Percentiles rank a stretch among this genome's conserved stretches.
Conservation (phyloP, 208 protist species). For the Leishmania arabica region DNA sequence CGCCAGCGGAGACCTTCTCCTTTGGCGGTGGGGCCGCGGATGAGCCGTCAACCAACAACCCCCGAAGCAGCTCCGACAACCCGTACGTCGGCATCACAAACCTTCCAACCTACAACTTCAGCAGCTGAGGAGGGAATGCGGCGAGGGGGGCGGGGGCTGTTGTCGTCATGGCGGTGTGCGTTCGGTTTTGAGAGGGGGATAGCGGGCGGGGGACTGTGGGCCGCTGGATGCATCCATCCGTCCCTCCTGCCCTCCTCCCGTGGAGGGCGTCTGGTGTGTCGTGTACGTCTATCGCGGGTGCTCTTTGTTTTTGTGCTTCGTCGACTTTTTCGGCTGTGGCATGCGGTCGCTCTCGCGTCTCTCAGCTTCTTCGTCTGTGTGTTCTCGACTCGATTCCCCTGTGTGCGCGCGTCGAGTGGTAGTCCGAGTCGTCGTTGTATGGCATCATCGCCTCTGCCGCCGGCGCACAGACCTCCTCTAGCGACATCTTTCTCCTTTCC, state of each 20-base stretch:
- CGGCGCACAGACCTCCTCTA: not conserved
- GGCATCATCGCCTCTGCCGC: not conserved
- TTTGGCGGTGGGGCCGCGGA: slow-evolving; percentile 15
- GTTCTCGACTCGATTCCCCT: not conserved
- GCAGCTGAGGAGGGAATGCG: slow-evolving; percentile 31
- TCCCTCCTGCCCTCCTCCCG: not conserved
- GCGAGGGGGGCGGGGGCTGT: not conserved
- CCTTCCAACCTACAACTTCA: slow-evolving; percentile 76
- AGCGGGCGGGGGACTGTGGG: not conserved
- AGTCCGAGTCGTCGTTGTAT: not conserved
- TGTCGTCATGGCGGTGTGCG: not conserved
- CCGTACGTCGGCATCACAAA: slow-evolving; percentile 32
- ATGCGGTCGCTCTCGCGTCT: not conserved
- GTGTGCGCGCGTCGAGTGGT: not conserved
- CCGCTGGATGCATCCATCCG: not conserved
- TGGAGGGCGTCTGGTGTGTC: not conserved
- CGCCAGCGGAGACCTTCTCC: slow-evolving; percentile 5
- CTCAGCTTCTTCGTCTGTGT: not conserved
- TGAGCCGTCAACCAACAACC: slow-evolving; percentile 1
- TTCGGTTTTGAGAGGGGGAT: not conserved
- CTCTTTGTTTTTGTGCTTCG: not conserved
- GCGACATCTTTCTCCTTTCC: not conserved
- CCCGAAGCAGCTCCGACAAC: slow-evolving; percentile 6
- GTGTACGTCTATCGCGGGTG: not conserved
- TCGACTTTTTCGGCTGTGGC: not conserved